Conservation (phyloP, 768 basidiomycete genomes). For the Thelephora aurantiotincta region DNA sequence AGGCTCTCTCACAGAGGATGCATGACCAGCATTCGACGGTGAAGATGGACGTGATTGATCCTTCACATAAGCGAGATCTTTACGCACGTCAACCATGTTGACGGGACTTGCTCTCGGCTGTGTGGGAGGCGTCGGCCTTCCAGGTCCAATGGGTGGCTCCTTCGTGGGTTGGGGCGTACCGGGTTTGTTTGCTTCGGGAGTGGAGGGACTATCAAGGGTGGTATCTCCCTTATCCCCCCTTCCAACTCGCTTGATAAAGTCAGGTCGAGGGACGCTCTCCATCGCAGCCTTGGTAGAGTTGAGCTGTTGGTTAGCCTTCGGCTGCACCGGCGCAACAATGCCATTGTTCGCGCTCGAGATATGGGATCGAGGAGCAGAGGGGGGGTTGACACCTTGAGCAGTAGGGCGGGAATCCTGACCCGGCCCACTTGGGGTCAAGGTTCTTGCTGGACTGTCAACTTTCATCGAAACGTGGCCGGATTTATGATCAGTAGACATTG, state of each 20-base stretch:
- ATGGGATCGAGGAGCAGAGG: slow-evolving; percentile 49
- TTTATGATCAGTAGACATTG: slow-evolving; percentile 13
- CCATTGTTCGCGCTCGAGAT: slow-evolving; percentile 17
- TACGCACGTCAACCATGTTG: not conserved
- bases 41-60: slow-evolving; percentile 12
- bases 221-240: slow-evolving; percentile 14
- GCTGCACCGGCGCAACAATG: slow-evolving; percentile 10
- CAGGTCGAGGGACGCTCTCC: slow-evolving; percentile 68
- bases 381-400: slow-evolving; percentile 19
- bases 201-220: slow-evolving; percentile 19
- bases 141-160: not conserved
- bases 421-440: slow-evolving; percentile 3
- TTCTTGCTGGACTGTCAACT: not conserved
- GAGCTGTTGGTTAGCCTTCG: slow-evolving; percentile 18
- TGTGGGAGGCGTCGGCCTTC: slow-evolving; percentile 1
- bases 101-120: slow-evolving; percentile 9
- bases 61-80: slow-evolving; percentile 1
- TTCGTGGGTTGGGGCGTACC: slow-evolving; percentile 7
- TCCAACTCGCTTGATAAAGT: slow-evolving; percentile 53
- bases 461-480: slow-evolving; percentile 1
- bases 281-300: slow-evolving; percentile 40
- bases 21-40: slow-evolving; percentile 6
- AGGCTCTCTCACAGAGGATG: slow-evolving; percentile 18
- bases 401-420: slow-evolving; percentile 13
- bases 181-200: slow-evolving; percentile 2